A percentile compares a stretch with the other conserved stretches of the same genome.
Evolutionary conservation across 495 filamentous ascomycete species (phyloP).

Genomic region (Margaritispora aquatica): DNA sequence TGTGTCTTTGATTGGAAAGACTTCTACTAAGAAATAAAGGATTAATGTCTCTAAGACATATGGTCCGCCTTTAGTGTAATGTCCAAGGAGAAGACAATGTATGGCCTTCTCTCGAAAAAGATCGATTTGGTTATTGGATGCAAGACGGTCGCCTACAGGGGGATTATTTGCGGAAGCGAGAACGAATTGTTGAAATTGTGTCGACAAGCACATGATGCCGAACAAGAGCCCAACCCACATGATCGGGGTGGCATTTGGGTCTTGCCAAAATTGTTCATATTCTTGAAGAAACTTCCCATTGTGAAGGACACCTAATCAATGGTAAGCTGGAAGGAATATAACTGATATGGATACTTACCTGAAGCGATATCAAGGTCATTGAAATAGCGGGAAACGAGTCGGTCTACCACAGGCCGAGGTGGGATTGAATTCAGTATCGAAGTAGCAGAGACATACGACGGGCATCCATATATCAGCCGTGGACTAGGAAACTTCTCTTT

Average conservation of each 20-base stretch:
- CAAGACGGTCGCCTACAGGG: too few relatives aligned
- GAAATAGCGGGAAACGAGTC: slow-evolving; percentile 20
- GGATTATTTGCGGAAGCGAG: background rate
- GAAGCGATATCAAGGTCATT: slow-evolving; percentile 13
- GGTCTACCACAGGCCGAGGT: slow-evolving; percentile 28
- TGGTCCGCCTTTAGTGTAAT: slow-evolving; percentile 37
- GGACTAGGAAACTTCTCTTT: slow-evolving; percentile 17
- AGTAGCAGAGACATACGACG: slow-evolving; percentile 23
- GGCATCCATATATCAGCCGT: slow-evolving; percentile 31
- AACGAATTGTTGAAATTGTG: slow-evolving; percentile 54
- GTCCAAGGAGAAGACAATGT: slow-evolving; percentile 35
- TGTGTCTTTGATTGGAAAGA: slow-evolving; percentile 19
- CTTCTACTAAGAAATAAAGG: slow-evolving; percentile 22
- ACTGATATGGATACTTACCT: slow-evolving; percentile 2
- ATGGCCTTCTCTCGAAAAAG: slow-evolving; percentile 36
- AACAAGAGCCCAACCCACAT: slow-evolving; percentile 29
- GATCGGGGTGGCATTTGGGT: slow-evolving; percentile 10
- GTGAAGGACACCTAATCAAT: slow-evolving; percentile 11
- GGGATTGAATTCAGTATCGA: slow-evolving; percentile 34
- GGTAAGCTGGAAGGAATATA: slow-evolving; percentile 1
- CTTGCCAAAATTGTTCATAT: slow-evolving; percentile 28
- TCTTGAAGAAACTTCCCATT: slow-evolving; percentile 5
- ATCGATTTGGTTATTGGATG: slow-evolving; percentile 9
- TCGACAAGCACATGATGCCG: slow-evolving; percentile 62
- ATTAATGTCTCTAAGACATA: slow-evolving; percentile 32